Base-by-base conservation (phyloP, 495 filamentous ascomycete genomes). In the Aeminium ludgeri region DNA sequence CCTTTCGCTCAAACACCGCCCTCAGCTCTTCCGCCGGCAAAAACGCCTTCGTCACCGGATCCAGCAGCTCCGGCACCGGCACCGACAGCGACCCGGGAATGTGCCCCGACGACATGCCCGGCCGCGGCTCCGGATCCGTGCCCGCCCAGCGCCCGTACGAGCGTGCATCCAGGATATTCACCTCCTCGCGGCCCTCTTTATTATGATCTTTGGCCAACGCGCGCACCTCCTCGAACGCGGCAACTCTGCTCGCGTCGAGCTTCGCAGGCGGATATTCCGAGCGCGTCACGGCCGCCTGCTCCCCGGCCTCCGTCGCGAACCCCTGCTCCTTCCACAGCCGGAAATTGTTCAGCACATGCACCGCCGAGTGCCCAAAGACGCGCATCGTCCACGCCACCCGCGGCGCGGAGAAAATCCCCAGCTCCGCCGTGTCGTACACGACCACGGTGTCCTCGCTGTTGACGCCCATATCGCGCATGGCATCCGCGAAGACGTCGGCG, bases 321-420 rank as follows among this genome's bases (percentile, higher is more conserved):
- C 80, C 83, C 55, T 86, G 67, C 18, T 85, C 76, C 1, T 83
- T 74, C 86, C 86, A 97, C 27, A 81, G 55, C 53, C 76, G 76
- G 63, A 94, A 97, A 60, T 96, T 97, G 61, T 97, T 89, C 40
- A 97, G 63, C 28, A 97, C 53, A 58, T 94, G 83, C 4, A 95
- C 87, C 46, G 69, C 74, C n/a, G 76, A 68, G 59, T 97, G 89
- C 10, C 89, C 87, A 55, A 94, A 93, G 18, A 86, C 74, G 44
- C 73, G 72, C 41, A 97, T 63, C 7, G 86, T 96, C 89, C 89
- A 97, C 28, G 73, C 87, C 5, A 89, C 86, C 38, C 91, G 70
- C 1, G 89, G 91, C 0, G 87, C 89, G 48, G 78, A 85, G 65
- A 97, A 94, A 34, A 97, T 84, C 3, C 89, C 89, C 19, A 86